Evolutionary conservation across 257 asterid genomes (phyloP).

Genomic region (Scutellaria minor): DNA sequence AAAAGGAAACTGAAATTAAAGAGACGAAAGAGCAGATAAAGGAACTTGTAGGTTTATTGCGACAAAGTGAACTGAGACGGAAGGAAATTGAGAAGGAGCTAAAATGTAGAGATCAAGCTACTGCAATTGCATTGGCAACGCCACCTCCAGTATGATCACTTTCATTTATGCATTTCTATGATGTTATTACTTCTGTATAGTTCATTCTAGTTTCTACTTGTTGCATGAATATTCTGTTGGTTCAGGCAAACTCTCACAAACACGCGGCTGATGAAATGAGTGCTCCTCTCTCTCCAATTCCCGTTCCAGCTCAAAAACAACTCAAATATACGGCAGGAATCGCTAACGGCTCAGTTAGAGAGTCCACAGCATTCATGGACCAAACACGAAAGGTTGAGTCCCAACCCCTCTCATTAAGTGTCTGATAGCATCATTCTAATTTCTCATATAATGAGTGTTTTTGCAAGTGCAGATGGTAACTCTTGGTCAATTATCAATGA

Average conservation of each 20-base stretch:
- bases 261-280: slow-evolving; percentile 66
- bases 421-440: slow-evolving; percentile 22
- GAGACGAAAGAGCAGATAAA: slow-evolving; percentile 90
- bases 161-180: not conserved
- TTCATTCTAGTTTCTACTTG: not conserved
- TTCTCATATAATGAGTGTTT: slow-evolving; percentile 7
- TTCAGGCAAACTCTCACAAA: slow-evolving; percentile 57
- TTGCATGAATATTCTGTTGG: slow-evolving; percentile 13
- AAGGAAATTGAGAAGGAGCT: slow-evolving; percentile 83
- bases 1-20: slow-evolving; percentile 71
- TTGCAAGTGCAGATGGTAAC: slow-evolving; percentile 72
- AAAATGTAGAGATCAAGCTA: slow-evolving; percentile 63
- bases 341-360: slow-evolving; percentile 73
- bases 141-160: slow-evolving; percentile 65
- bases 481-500: slow-evolving; percentile 80
- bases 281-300: slow-evolving; percentile 72
- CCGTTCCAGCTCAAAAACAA: slow-evolving; percentile 91
- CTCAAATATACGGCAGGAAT: slow-evolving; percentile 91
- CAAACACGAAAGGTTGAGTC: slow-evolving; percentile 74
- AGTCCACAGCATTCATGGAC: slow-evolving; percentile 70
- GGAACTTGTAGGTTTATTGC: slow-evolving; percentile 73
- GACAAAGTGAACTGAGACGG: slow-evolving; percentile 80
- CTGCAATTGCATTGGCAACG: slow-evolving; percentile 59
- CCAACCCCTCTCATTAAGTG: not conserved
- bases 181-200: not conserved